Base-by-base conservation (phyloP, 192 early-diverging fungal species). In the Backusella circina region DNA sequence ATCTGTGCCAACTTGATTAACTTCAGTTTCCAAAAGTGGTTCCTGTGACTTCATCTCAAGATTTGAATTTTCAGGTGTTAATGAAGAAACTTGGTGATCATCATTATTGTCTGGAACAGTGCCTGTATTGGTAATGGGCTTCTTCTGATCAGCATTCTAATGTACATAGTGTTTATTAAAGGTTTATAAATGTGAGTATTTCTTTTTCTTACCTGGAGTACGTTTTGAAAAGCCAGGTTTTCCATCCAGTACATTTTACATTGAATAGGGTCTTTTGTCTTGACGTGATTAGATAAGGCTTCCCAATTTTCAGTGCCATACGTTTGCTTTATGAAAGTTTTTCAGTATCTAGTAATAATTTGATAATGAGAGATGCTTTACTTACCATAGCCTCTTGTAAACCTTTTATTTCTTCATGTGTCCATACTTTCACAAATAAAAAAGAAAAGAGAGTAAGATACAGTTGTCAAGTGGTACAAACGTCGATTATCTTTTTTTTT, bases 181-280 rank as follows among this genome's bases (percentile, higher is more conserved):
- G 18, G 16, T 2, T 28, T 26, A 67, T 12, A 66, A 66, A 33
- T n/a, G 6, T 67, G 10, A 68, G 3, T 26, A 21, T 5, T 67
- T 67, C 15, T 26, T 30, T 32, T 16, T 35, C 32, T 15, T 30
- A 33, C 33, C 10, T 37, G 37, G 21, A 38, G 71, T 80, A 68
- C 57, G 75, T 79, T 21, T 81, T 75, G 67, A 84, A 87, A 26
- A 84, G 68, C 2, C 83, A 31, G 86, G 41, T 73, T 89, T 85
- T 50, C 90, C 83, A 28, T 84, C 89, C 71, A 86, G 88, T 57
- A 57, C 32, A 88, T 90, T 66, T 90, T 90, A 67, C 88, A 85
- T 76, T 91, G 91, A 8, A 90, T 70, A 12, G 87, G 74, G 39
- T 85, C 90, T 28, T 87, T 74, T 1, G 86, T 88, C 7, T 79